These are phyloP conservation scores for Xylariales sp. DNA, from an alignment of 2,329 filamentous ascomycete genomes.

Conservation along the genomic window DNA sequence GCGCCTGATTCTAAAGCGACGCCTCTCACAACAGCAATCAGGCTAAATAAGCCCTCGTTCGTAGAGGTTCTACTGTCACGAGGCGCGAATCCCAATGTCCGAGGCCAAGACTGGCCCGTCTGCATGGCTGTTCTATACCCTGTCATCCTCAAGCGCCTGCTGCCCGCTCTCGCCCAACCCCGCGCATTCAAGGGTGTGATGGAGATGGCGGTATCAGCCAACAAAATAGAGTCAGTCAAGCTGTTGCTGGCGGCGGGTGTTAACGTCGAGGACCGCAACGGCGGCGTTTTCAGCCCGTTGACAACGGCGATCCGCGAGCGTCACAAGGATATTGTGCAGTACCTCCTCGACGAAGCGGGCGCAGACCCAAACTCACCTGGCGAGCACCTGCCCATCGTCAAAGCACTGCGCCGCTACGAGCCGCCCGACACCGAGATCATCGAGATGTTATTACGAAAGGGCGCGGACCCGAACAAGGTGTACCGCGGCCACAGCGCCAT, in stretches of 20 bases:
- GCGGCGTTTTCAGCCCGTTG: slow-evolving; percentile 76
- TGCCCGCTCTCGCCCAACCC: slow-evolving; percentile 67
- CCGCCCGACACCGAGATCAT: slow-evolving; percentile 69
- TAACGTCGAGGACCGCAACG: slow-evolving; percentile 77
- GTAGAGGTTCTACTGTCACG: slow-evolving; percentile 52
- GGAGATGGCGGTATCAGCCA: slow-evolving; percentile 74
- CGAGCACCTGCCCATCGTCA: slow-evolving; percentile 77
- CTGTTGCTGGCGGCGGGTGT: slow-evolving; percentile 72
- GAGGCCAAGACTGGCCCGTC: slow-evolving; percentile 77
- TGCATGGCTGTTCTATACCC: slow-evolving; percentile 75
- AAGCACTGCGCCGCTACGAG: slow-evolving; percentile 70
- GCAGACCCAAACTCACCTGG: slow-evolving; percentile 75
- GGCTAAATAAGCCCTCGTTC: slow-evolving; percentile 67
- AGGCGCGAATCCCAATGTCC: slow-evolving; percentile 69
- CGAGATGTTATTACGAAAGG: slow-evolving; percentile 70
- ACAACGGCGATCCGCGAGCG: slow-evolving; percentile 75
- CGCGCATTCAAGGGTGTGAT: slow-evolving; percentile 74
- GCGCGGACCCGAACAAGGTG: slow-evolving; percentile 75
- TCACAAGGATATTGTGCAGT: slow-evolving; percentile 69
- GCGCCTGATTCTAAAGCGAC: slow-evolving; percentile 66
- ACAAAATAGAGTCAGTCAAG: slow-evolving; percentile 75
- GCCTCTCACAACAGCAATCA: slow-evolving; percentile 73
- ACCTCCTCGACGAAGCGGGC: slow-evolving; percentile 69
- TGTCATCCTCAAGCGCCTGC: slow-evolving; percentile 67
- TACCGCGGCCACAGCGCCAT: slow-evolving; percentile 75